Base-by-base conservation (phyloP, 2,329 filamentous ascomycete species). In the Diplodia sapinea region DNA sequence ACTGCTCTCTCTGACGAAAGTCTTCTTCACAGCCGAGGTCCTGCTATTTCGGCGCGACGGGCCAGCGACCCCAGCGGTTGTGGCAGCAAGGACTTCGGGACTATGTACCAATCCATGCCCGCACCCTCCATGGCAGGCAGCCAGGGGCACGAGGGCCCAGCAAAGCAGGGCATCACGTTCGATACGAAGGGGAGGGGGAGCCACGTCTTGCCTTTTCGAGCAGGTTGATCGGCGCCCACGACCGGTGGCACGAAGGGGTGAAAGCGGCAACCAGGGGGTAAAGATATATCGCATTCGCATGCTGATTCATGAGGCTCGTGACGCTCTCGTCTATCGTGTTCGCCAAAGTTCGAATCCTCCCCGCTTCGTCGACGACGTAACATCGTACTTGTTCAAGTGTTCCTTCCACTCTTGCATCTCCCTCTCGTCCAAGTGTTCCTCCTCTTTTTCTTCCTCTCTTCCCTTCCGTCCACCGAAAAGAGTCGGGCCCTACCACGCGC, bases 401-500 rank as follows among this genome's bases (percentile, higher is more conserved):
- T 8, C 7, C 17, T 15, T 43, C 5, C 15, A 5, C n/a, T 47
- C 17, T 20, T 47, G 7, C 43, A 26, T 47, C 17, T n/a, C n/a
- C 2, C 20, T 9, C 9, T 11, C n/a, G 20, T 20, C 43, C 43
- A 17, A 9, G 20, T 47, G n/a, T n/a, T 20, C 38, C 51, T 47
- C 49, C n/a, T 47, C 29, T 15, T 26, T 33, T 33, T 8, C 20
- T 20, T n/a, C 20, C 17, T 20, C 11, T 20, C 9, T 20, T n/a
- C 43, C 20, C n/a, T n/a, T 20, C 4, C 15, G 3, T 47, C 20
- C 0, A 47, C 8, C 7, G 3, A 47, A 13, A 38, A 38, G 11
- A 12, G 8, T 23, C 52, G 7, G 8, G 29, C 20, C 26, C 65
- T 69, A 80, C 78, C 79, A 80, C 5, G 78, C 78, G n/a, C 81